phyloP scores from a whole-genome alignment of 805 yeast genomes.

The Wickerhamomyces hampshirensis region DNA sequence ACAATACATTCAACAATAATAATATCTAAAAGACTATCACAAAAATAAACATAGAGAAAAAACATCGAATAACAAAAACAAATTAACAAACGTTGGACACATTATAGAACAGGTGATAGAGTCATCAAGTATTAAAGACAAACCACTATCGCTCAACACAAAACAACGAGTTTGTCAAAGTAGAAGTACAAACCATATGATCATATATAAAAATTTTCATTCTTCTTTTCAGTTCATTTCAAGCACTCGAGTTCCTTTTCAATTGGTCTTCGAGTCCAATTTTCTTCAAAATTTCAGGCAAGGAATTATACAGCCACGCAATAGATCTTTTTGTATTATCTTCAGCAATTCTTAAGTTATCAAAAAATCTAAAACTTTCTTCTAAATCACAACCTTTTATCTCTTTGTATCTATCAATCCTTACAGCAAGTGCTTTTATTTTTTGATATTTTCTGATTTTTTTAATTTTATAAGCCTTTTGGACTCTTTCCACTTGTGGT shows the following conservation, averaged over 20 bases:
- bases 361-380: conserved; percentile 29
- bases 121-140: no score
- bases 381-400: conserved; percentile 22
- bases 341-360: conserved; percentile 26
- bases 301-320: conserved; percentile 33
- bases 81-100: no score
- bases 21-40: neutral
- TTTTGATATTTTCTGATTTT: conserved; percentile 34
- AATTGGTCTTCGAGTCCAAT: conserved; percentile 25
- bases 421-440: conserved; percentile 31
- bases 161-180: no score
- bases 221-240: neutral
- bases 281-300: conserved; percentile 27
- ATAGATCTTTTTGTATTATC: conserved; percentile 28
- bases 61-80: neutral
- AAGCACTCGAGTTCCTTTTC: conserved; percentile 16
- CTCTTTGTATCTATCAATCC: conserved; percentile 30
- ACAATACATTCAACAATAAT: no score
- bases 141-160: no score
- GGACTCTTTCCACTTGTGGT: conserved; percentile 31
- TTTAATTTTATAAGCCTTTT: conserved; percentile 29
- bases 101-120: no score
- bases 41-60: neutral
- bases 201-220: no score
- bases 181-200: no score